phyloP scores from a whole-genome alignment of 345 rosid species.

The Laguncularia racemosa region DNA sequence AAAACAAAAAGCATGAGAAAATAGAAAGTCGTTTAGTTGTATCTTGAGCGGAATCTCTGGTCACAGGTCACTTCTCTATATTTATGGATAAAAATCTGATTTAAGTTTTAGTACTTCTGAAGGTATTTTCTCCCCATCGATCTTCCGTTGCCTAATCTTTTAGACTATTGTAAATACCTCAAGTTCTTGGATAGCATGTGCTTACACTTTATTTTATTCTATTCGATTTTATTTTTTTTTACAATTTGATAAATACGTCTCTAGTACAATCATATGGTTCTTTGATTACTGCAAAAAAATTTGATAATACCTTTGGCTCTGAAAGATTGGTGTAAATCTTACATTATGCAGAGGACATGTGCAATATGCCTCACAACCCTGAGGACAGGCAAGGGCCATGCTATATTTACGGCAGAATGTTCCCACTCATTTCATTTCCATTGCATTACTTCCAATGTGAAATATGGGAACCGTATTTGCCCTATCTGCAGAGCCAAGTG shows the following conservation, averaged over 20 bases:
- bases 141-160: too few species aligned
- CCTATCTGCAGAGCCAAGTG: conserved; percentile 93
- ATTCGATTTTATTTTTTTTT: not conserved
- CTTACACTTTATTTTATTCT: too few species aligned
- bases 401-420: conserved; percentile 96
- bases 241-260: not conserved
- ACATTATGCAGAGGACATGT: conserved; percentile 68
- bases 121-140: too few species aligned
- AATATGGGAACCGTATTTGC: conserved; percentile 86
- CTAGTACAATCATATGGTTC: not conserved
- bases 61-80: too few species aligned
- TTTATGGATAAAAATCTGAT: too few species aligned
- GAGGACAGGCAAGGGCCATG: conserved; percentile 80
- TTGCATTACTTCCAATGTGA: conserved; percentile 88
- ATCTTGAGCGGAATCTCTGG: too few species aligned
- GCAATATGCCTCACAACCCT: conserved; percentile 77
- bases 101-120: too few species aligned
- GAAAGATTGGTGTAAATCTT: not conserved
- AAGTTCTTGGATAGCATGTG: too few species aligned
- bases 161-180: too few species aligned
- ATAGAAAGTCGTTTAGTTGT: too few species aligned
- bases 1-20: too few species aligned
- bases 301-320: conserved; percentile 3
- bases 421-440: conserved; percentile 96
- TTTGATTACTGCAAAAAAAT: too few species aligned